Evolutionary conservation across 1,284 basidiomycete species (phyloP), one percentile per base, ranked within the genome.

Genomic region (Trichosporon coremiiforme): DNA sequence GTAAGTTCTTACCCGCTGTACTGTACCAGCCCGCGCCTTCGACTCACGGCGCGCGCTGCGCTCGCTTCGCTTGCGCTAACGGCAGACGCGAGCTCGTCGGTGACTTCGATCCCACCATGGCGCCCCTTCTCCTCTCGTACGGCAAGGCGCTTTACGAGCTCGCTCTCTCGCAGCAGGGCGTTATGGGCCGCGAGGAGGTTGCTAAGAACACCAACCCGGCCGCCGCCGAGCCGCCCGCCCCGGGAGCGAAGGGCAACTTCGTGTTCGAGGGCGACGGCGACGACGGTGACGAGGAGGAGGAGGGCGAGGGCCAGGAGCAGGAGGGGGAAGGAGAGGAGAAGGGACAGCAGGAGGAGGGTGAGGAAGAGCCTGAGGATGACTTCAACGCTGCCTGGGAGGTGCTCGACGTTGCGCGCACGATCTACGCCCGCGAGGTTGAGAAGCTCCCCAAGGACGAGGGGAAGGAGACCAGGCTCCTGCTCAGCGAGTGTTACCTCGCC

Each of bases 311-410:
- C 3, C 68, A 36, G 4, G 70, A 72, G 4, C 66, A 25, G 12
- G 76, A 73, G 25, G 74, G 66, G 2, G 76, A 73, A 12, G 66
- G 53, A 17, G 69, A 57, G 10, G 63, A 67, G n/a, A 57, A 57
- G 33, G 67, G 50, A n/a, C 66, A 55, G 36, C 78, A 73, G 31
- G 78, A 77, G 9, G 80, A 77, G 53, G 92, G 91, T 0, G 79
- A 73, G 77, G 93, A 95, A 31, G 81, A 79, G 64, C 92, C 91
- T 0, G 94, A 95, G 77, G 93, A 96, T 75, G 93, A 96, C 79
- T 95, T 94, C 81, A 95, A 94, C 75, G 93, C 93, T 35, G 93
- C 94, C 13, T 96, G 94, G 94, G 93, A 95, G 78, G 90, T 94
- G 1, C 86, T 95, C 22, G 94, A 96, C 76, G 89, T 95, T 67